Base-by-base conservation (phyloP, 75 land plant genomes). In the Pinus albicaulis region DNA sequence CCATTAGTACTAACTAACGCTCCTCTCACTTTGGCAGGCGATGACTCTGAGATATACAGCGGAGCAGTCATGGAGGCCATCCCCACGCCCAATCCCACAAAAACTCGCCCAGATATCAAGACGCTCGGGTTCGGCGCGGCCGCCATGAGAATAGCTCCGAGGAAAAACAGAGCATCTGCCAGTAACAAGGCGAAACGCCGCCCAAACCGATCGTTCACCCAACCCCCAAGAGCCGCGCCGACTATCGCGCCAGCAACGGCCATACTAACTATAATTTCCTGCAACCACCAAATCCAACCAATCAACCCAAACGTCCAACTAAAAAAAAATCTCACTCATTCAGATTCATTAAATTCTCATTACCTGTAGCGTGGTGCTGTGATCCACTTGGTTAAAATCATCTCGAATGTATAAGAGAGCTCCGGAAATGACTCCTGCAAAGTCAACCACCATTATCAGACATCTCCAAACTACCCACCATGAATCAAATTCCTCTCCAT, bases 11-110 rank as follows among this genome's bases (percentile, higher is more conserved):
- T 92, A 55, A 94, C 97, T 56, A 94, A 86, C 16, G 94, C 90
- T 5, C 97, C 94, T n/a, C 97, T 73, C 31, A 85, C 83, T 78
- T 79, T 81, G 52, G 90, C 88, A 2, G 96, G 96, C 17, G 96
- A 91, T 44, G 89, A 90, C 71, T 93, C 97, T 3, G 97, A 93
- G 25, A 94, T 91, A 92, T 12, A 94, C 88, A 19, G 97, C 97
- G 89, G 82, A 89, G 84, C 94, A 86, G 53, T 91, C 96, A 93
- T 91, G 34, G 97, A 94, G 3, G 97, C 92, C 86, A 92, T 87
- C n/a, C 97, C 94, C 12, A 92, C 91, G 7, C 95, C 95, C 0
- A 94, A 74, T 2, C 97, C 97, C 0, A 94, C 92, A 25, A 91
- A 82, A 1, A 91, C 69, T 52, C 92, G 76, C 12, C 93, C 96